phyloP scores from a whole-genome alignment of 306 rosid species.

The Hylodesmum podocarpum region DNA sequence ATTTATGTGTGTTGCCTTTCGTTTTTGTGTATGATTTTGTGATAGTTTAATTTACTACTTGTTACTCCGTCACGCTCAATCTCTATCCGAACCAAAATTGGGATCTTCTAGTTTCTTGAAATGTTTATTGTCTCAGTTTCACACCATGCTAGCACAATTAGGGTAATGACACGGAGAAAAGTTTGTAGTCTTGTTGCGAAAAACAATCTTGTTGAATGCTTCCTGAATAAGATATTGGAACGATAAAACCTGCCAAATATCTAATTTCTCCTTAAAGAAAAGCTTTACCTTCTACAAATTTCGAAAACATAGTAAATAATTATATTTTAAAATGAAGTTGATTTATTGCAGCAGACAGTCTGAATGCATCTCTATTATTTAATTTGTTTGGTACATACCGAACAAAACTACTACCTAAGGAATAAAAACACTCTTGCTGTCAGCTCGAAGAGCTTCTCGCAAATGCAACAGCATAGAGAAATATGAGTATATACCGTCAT shows the following conservation, averaged over 20 bases:
- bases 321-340: background rate
- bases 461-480: background rate
- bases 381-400: background rate
- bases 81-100: conserved; percentile 29
- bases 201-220: conserved; percentile 3
- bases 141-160: conserved; percentile 51
- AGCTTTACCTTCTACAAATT: background rate
- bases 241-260: conserved; percentile 8
- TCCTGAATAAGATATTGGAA: conserved; percentile 14
- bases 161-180: conserved; percentile 31
- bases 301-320: background rate
- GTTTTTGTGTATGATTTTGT: background rate
- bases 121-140: conserved; percentile 40
- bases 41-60: background rate
- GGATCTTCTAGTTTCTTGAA: conserved; percentile 44
- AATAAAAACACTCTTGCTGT: background rate
- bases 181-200: conserved; percentile 22
- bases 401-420: conserved; percentile 6
- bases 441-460: background rate
- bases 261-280: conserved; percentile 12
- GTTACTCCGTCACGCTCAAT: background rate
- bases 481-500: background rate
- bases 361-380: conserved; percentile 4
- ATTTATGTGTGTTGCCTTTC: background rate
- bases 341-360: background rate